Conservation (phyloP, 768 basidiomycete species). For the Galerina sulciceps region DNA sequence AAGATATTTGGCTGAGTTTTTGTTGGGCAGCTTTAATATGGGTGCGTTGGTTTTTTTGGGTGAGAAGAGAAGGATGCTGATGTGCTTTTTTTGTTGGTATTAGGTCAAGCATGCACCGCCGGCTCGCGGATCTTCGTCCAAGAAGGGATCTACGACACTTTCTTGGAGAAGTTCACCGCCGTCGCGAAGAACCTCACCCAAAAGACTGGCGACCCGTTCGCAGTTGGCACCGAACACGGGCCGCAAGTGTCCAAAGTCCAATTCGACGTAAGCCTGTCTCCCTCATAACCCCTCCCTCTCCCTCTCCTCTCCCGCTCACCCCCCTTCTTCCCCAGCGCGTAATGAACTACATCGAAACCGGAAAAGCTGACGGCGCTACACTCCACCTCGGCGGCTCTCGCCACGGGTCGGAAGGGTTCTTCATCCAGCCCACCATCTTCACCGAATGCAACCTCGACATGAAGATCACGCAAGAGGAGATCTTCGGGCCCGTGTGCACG, state of each 20-base stretch:
- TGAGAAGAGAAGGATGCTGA: constrained; percentile 35
- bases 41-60: constrained; percentile 20
- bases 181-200: constrained; percentile 51
- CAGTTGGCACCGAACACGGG: constrained; percentile 57
- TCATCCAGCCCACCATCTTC: constrained; percentile 76
- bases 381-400: constrained; percentile 69
- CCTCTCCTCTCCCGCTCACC: not conserved
- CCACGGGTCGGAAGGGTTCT: constrained; percentile 50
- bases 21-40: constrained; percentile 37
- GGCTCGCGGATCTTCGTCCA: constrained; percentile 85
- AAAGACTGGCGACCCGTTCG: constrained; percentile 69
- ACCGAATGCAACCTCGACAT: constrained; percentile 65
- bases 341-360: constrained; percentile 75
- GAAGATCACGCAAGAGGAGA: constrained; percentile 76
- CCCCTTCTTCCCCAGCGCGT: constrained; percentile 56
- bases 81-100: constrained; percentile 40
- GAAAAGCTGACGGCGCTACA: constrained; percentile 73
- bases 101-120: constrained; percentile 78
- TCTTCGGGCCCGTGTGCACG: constrained; percentile 80
- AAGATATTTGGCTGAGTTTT: not conserved
- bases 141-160: constrained; percentile 75
- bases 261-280: constrained; percentile 54
- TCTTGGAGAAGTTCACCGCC: constrained; percentile 58
- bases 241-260: constrained; percentile 74
- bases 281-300: no score